Percentiles rank a stretch among this genome's conserved stretches.
These are phyloP conservation scores for Aspergillus sp. DNA, from an alignment of 2,329 filamentous ascomycete genomes.

Conservation along the genomic window DNA sequence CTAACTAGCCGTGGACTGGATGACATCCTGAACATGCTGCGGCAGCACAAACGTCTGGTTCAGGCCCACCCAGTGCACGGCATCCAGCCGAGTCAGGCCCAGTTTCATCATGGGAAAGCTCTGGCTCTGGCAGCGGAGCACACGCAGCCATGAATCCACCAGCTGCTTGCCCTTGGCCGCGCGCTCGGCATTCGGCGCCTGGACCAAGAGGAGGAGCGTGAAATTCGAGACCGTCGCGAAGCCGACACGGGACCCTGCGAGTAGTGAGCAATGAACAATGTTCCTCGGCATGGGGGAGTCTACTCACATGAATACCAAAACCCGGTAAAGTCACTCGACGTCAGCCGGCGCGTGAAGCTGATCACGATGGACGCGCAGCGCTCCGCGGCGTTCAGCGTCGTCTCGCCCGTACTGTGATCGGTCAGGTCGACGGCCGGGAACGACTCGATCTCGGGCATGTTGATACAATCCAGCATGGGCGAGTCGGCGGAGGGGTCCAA, in stretches of 20 bases:
- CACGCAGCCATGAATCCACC: slow-evolving; percentile 28
- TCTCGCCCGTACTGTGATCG: slow-evolving; percentile 24
- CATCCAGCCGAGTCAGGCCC: slow-evolving; percentile 29
- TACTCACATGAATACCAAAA: slow-evolving; percentile 36
- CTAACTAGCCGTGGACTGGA: neutral
- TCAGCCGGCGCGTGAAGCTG: slow-evolving; percentile 25
- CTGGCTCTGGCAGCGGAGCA: slow-evolving; percentile 26
- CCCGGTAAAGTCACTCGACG: slow-evolving; percentile 25
- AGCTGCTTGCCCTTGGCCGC: slow-evolving; percentile 24
- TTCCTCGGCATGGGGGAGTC: neutral
- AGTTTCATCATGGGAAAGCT: slow-evolving; percentile 30
- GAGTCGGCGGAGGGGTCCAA: slow-evolving; percentile 17
- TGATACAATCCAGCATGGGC: slow-evolving; percentile 22
- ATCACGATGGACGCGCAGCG: slow-evolving; percentile 30
- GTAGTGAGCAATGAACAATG: no score
- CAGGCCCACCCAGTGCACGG: slow-evolving; percentile 27
- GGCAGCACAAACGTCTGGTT: slow-evolving; percentile 24
- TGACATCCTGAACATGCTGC: slow-evolving; percentile 22
- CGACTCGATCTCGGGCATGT: slow-evolving; percentile 20
- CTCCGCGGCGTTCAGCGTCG: slow-evolving; percentile 28
- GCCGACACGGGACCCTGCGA: slow-evolving; percentile 29
- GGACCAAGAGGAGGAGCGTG: slow-evolving; percentile 28
- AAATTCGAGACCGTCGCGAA: slow-evolving; percentile 36
- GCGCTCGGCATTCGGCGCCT: slow-evolving; percentile 27
- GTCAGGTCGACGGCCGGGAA: slow-evolving; percentile 23